These are phyloP conservation scores for Barnettozyma pratensis DNA, from an alignment of 805 yeast species.

Conservation along the genomic window DNA sequence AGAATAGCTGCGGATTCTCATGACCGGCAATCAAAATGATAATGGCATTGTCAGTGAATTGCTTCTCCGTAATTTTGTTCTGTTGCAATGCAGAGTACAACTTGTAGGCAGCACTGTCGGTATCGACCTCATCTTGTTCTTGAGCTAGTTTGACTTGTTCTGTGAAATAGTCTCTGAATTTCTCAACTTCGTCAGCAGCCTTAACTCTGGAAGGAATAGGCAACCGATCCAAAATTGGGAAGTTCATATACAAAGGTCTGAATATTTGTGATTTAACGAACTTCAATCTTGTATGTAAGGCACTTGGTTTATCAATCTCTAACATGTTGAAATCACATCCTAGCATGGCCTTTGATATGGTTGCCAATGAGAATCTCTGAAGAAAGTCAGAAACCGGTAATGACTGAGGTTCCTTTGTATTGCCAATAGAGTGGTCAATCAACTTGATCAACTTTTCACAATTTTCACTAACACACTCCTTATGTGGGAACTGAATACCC, in stretches of 20 bases:
- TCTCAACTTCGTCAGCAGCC: slow-evolving; percentile 38
- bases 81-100: slow-evolving; percentile 35
- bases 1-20: slow-evolving; percentile 52
- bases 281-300: slow-evolving; percentile 36
- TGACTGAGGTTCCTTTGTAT: slow-evolving; percentile 7
- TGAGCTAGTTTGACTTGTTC: slow-evolving; percentile 30
- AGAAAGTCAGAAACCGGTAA: slow-evolving; percentile 33
- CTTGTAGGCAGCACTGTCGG: slow-evolving; percentile 35
- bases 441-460: slow-evolving; percentile 29
- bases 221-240: slow-evolving; percentile 47
- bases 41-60: slow-evolving; percentile 48
- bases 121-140: slow-evolving; percentile 16
- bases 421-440: slow-evolving; percentile 18
- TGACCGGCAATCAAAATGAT: slow-evolving; percentile 59
- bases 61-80: slow-evolving; percentile 37
- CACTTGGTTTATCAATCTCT: slow-evolving; percentile 23
- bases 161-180: slow-evolving; percentile 35
- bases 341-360: slow-evolving; percentile 43
- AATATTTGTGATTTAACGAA: slow-evolving; percentile 48
- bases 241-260: slow-evolving; percentile 47
- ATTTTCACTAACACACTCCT: slow-evolving; percentile 34
- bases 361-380: slow-evolving; percentile 43
- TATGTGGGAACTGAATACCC: slow-evolving; percentile 47
- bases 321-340: slow-evolving; percentile 44
- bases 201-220: slow-evolving; percentile 42